These are phyloP conservation scores for Psilocybe cyanescens DNA, from an alignment of 768 basidiomycete genomes.

Conservation along the genomic window DNA sequence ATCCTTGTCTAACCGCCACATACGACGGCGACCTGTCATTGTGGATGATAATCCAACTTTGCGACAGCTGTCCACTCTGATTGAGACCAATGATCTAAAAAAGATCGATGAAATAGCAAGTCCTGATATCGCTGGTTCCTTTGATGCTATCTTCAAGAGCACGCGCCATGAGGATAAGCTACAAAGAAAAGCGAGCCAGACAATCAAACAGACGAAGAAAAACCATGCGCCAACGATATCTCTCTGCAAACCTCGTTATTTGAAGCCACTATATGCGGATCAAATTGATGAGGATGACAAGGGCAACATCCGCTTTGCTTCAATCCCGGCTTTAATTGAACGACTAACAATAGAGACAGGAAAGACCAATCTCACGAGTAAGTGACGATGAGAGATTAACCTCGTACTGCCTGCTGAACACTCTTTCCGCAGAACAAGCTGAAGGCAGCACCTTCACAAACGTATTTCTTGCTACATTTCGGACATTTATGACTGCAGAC, in stretches of 20 bases:
- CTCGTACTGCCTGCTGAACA: slow-evolving; percentile 5
- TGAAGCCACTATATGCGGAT: slow-evolving; percentile 60
- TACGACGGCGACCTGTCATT: slow-evolving; percentile 40
- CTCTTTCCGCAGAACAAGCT: slow-evolving; percentile 22
- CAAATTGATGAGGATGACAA: slow-evolving; percentile 69
- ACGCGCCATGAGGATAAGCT: slow-evolving; percentile 13
- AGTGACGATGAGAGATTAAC: slow-evolving; percentile 30
- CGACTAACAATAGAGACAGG: slow-evolving; percentile 54
- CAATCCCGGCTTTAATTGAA: slow-evolving; percentile 73
- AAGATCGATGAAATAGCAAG: slow-evolving; percentile 36
- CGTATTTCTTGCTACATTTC: slow-evolving; percentile 84
- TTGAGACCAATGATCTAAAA: slow-evolving; percentile 37
- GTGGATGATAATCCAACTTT: slow-evolving; percentile 40
- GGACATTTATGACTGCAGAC: slow-evolving; percentile 75
- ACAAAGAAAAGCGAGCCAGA: slow-evolving; percentile 17
- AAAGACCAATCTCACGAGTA: slow-evolving; percentile 54
- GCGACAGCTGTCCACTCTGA: slow-evolving; percentile 37
- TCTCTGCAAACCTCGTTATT: slow-evolving; percentile 53
- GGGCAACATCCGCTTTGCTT: slow-evolving; percentile 70
- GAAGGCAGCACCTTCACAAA: slow-evolving; percentile 44
- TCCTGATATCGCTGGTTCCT: slow-evolving; percentile 29
- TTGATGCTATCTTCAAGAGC: slow-evolving; percentile 24
- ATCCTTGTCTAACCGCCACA: slow-evolving; percentile 32
- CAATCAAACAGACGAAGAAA: slow-evolving; percentile 21
- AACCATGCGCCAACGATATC: slow-evolving; percentile 3